Conservation (phyloP, 1,284 basidiomycete genomes). For the Polyporus tsugae region DNA sequence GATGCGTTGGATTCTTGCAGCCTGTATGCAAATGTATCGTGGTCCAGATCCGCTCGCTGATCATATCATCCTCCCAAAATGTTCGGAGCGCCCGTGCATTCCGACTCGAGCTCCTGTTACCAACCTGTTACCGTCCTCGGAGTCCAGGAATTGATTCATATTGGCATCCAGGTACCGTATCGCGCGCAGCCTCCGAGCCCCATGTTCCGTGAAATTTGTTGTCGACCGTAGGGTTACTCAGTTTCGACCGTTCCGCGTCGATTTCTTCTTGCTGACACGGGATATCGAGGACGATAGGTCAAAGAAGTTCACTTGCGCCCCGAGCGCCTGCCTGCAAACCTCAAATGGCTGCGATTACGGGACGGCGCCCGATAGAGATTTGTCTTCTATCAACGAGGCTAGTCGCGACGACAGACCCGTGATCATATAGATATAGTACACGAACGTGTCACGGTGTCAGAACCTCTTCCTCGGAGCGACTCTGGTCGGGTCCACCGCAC, state of each 20-base stretch:
- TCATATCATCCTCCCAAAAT: not conserved
- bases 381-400: not conserved
- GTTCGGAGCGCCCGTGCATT: conserved; percentile 1
- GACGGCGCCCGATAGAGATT: not conserved
- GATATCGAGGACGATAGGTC: too few species aligned
- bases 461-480: too few species aligned
- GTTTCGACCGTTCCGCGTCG: too few species aligned
- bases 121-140: too few species aligned
- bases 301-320: not conserved
- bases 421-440: not conserved
- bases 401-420: not conserved
- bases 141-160: too few species aligned
- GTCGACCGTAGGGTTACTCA: too few species aligned
- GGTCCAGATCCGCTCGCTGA: not conserved
- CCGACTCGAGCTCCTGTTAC: not conserved
- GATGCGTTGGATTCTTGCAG: not conserved
- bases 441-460: too few species aligned
- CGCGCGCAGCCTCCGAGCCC: too few species aligned
- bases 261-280: too few species aligned
- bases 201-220: too few species aligned
- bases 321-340: not conserved
- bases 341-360: not conserved
- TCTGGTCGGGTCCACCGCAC: too few species aligned
- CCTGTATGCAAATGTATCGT: not conserved
- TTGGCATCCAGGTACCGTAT: too few species aligned